Base-by-base conservation (phyloP, 345 rosid species). In the Cardamine occulta region DNA sequence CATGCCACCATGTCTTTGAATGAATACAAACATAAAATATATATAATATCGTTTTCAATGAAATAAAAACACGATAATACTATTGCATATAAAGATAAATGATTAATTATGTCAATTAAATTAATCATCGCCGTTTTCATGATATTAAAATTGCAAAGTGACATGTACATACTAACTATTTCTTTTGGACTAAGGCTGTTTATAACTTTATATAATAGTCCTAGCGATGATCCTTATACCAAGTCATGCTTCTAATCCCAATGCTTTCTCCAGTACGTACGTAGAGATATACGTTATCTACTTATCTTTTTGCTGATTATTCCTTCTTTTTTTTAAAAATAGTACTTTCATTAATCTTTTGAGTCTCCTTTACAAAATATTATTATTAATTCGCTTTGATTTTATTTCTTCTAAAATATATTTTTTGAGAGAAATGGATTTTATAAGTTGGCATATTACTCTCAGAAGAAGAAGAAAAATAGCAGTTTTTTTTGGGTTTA, bases 111-210 rank as follows among this genome's bases (percentile, higher is more conserved):
- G 23, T 34, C 6, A 11, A 57, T 37, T 45, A 28, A 28, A 28
- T 28, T 24, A 26, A 65, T 58, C 67, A 48, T 66, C 15, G 58
- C 66, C 51, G 29, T 47, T 34, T 45, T 39, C 29, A 7, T 58
- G 19, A 59, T 53, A 60, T 59, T 8, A 40, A 59, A 19, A 40
- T 68, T 68, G 74, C 7, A 5, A 29, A 29, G 74, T 68, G 79
- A 68, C 79, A 75, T 15, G 31, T 68, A 68, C 68, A 60, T 68
- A 68, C 45, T 51, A 75, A 68, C 79, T 55, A 75, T 40, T 58
- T 67, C 2, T 66, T 66, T 75, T 75, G 79, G 73, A 75, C 45
- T 13, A 59, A 49, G 58, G 68, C 12, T 67, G 63, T 59, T 59
- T n/a, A 21, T 68, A 40, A n/a, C n/a, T n/a, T n/a, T n/a, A n/a